A percentile compares a stretch with the other conserved stretches of the same genome.
These are phyloP conservation scores for Cicer chorassanicum DNA, from an alignment of 306 rosid genomes.

Conservation along the genomic window DNA sequence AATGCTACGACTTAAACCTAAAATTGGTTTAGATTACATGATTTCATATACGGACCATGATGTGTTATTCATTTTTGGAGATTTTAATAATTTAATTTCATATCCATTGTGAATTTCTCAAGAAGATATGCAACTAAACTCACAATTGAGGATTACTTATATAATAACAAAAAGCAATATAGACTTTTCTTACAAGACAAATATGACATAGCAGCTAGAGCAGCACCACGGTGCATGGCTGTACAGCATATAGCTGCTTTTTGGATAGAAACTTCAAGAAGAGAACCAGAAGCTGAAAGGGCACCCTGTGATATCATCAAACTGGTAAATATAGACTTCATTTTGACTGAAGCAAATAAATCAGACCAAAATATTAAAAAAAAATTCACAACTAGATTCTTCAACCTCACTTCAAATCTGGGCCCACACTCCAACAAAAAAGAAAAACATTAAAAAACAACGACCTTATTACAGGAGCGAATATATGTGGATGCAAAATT, in stretches of 20 bases:
- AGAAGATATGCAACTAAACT: slow-evolving; percentile 26
- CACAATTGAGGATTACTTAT: slow-evolving; percentile 21
- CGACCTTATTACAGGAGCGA: slow-evolving; percentile 81
- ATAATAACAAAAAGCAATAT: slow-evolving; percentile 13
- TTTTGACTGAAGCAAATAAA: slow-evolving; percentile 32
- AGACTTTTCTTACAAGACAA: slow-evolving; percentile 75
- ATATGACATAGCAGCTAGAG: slow-evolving; percentile 95
- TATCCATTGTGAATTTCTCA: slow-evolving; percentile 3
- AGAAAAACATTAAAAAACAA: slow-evolving; percentile 13
- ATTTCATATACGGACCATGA: slow-evolving; percentile 10
- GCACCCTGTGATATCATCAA: slow-evolving; percentile 69
- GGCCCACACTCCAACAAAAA: not conserved
- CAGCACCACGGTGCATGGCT: slow-evolving; percentile 99
- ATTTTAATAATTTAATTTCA: slow-evolving; percentile 23
- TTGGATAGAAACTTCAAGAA: slow-evolving; percentile 86
- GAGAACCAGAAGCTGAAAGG: slow-evolving; percentile 73
- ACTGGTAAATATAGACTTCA: slow-evolving; percentile 37
- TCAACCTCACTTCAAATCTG: slow-evolving; percentile 27
- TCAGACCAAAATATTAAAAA: slow-evolving; percentile 28
- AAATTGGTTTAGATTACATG: slow-evolving; percentile 23
- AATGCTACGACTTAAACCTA: slow-evolving; percentile 22
- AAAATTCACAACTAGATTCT: slow-evolving; percentile 8
- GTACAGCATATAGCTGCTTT: slow-evolving; percentile 97
- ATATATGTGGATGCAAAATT: slow-evolving; percentile 85
- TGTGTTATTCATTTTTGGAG: slow-evolving; percentile 15